Evolutionary conservation across 2,329 filamentous ascomycete species (phyloP).

Genomic region (Exophiala sideris): DNA sequence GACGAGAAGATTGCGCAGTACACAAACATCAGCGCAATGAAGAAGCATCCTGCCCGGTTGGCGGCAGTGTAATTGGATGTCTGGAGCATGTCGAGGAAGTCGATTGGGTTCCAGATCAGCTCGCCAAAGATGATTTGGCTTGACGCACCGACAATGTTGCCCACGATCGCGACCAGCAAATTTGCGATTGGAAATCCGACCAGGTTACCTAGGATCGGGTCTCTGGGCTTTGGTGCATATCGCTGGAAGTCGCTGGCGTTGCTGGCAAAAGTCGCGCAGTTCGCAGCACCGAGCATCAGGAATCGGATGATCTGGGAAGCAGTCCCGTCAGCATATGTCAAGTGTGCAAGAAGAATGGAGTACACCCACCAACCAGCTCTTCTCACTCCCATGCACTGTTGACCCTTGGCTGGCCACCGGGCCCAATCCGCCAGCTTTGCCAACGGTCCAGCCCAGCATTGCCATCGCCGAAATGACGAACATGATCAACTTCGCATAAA

Average conservation of each 20-base stretch:
- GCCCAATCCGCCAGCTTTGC: constrained; percentile 33
- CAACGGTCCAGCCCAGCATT: constrained; percentile 40
- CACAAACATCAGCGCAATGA: constrained; percentile 60
- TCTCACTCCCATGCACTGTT: constrained; percentile 33
- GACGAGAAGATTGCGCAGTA: constrained; percentile 5
- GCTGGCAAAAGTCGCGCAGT: constrained; percentile 11
- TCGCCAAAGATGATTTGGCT: constrained; percentile 56
- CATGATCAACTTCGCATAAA: constrained; percentile 38
- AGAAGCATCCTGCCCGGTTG: constrained; percentile 69
- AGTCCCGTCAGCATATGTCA: neutral
- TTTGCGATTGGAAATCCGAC: constrained; percentile 63
- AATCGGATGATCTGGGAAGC: neutral
- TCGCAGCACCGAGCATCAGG: constrained; percentile 32
- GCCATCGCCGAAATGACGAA: constrained; percentile 39
- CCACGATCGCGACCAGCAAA: constrained; percentile 78
- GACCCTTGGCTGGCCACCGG: constrained; percentile 31
- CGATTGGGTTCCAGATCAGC: constrained; percentile 73
- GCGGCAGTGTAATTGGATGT: constrained; percentile 65
- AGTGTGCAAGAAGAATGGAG: neutral
- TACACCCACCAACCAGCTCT: constrained; percentile 14
- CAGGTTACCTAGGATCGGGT: constrained; percentile 42
- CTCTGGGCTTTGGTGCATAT: constrained; percentile 40
- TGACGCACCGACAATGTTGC: constrained; percentile 73
- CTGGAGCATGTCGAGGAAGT: constrained; percentile 53
- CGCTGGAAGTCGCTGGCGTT: constrained; percentile 38